Base-by-base conservation (phyloP, 2,329 filamentous ascomycete genomes). In the Lasiodiplodia gonubiensis region DNA sequence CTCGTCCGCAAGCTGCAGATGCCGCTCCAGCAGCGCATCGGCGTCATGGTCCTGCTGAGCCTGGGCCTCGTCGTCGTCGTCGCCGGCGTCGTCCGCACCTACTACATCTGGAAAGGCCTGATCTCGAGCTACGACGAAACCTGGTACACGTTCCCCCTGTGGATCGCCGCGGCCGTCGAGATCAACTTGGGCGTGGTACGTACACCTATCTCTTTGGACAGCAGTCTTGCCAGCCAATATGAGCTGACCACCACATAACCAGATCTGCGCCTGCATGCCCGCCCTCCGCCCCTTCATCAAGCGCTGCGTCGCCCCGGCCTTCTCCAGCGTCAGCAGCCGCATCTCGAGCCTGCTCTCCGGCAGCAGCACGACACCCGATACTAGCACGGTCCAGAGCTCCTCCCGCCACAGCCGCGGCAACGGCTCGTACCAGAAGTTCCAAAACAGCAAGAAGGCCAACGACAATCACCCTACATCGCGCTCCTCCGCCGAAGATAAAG, bases 161-260 rank as follows among this genome's bases (percentile, higher is more conserved):
- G 81, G 80, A 82, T 83, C n/a, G 77, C 77, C 52, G 80, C 81
- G 4, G 78, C 80, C 0, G 77, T 84, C 2, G 82, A 84, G 70
- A 80, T 83, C 10, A 80, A 84, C 68, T 68, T 84, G 7, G 81
- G 79, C 11, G 77, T 84, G n/a, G 80, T 82, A n/a, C n/a, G n/a
- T n/a, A n/a, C n/a, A n/a, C n/a, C n/a, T n/a, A n/a, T n/a, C n/a
- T n/a, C n/a, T n/a, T n/a, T n/a, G n/a, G n/a, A n/a, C n/a, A n/a
- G n/a, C n/a, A n/a, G n/a, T n/a, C n/a, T n/a, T n/a, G n/a, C n/a
- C n/a, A n/a, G n/a, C n/a, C n/a, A n/a, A n/a, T n/a, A n/a, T n/a
- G n/a, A 12, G 2, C 63, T 53, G 12, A 51, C 25, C 7, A 3
- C 12, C 60, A 4, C 3, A 35, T 11, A 18, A 7, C 25, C 30